Evolutionary conservation across 2,329 filamentous ascomycete species (phyloP).

Genomic region (Fusarium hainanense): DNA sequence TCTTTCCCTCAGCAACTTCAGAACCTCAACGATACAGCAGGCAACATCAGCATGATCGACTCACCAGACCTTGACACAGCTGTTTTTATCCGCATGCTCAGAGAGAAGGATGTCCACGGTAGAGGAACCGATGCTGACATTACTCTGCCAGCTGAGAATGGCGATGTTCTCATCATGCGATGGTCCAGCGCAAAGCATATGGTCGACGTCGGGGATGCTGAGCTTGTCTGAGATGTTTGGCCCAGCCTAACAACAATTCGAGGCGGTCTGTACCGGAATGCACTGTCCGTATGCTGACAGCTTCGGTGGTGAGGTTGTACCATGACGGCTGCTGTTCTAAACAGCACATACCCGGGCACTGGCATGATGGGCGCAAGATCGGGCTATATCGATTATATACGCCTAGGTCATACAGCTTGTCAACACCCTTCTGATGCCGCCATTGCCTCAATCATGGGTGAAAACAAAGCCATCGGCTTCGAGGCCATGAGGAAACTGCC

Average conservation of each 20-base stretch:
- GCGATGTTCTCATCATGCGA: constrained; percentile 75
- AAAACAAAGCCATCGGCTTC: constrained; percentile 31
- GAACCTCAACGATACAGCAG: constrained; percentile 88
- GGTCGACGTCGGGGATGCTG: constrained; percentile 66
- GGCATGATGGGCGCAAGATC: neutral
- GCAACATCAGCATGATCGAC: constrained; percentile 93
- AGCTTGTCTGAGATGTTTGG: constrained; percentile 62
- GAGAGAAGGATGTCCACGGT: constrained; percentile 67
- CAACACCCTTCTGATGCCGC: constrained; percentile 8
- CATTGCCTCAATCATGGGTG: constrained; percentile 19
- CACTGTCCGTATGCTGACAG: neutral
- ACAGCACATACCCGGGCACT: neutral
- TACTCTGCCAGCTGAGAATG: constrained; percentile 66
- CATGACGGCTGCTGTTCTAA: neutral
- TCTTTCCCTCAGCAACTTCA: constrained; percentile 84
- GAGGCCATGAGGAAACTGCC: constrained; percentile 22
- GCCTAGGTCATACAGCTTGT: neutral
- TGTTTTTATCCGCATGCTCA: constrained; percentile 83
- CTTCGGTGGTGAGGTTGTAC: neutral
- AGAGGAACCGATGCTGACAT: constrained; percentile 73
- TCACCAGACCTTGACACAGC: constrained; percentile 83
- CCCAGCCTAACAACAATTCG: neutral
- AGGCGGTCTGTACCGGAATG: neutral
- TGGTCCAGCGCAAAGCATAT: constrained; percentile 78
- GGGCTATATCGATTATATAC: neutral